These are phyloP conservation scores for Allantophomopsis cytisporea DNA, from an alignment of 2,329 filamentous ascomycete species.

Conservation along the genomic window DNA sequence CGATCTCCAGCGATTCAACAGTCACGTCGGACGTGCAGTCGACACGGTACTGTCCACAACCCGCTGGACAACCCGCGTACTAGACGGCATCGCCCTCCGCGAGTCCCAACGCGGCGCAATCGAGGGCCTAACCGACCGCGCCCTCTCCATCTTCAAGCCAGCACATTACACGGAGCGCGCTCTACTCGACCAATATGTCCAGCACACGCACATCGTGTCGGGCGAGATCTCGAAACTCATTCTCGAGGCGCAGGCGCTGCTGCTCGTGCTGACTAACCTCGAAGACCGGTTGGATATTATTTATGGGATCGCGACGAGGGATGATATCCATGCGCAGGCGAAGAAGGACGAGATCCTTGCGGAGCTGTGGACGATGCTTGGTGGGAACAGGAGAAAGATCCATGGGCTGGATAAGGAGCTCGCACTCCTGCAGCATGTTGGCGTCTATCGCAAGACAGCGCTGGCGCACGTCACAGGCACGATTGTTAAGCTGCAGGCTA, in stretches of 20 bases:
- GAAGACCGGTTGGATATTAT: conserved; percentile 60
- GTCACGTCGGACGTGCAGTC: conserved; percentile 58
- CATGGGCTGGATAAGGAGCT: conserved; percentile 51
- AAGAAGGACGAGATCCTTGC: conserved; percentile 54
- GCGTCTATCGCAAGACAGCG: conserved; percentile 49
- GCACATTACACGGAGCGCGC: conserved; percentile 43
- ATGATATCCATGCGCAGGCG: conserved; percentile 41
- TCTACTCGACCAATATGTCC: conserved; percentile 61
- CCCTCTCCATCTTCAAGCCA: conserved; percentile 48
- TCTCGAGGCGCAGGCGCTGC: conserved; percentile 52
- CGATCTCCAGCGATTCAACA: conserved; percentile 64
- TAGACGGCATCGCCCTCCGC: conserved; percentile 16
- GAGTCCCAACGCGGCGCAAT: conserved; percentile 18
- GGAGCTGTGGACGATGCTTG: conserved; percentile 61
- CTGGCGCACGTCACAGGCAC: conserved; percentile 56
- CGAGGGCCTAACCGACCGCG: conserved; percentile 24
- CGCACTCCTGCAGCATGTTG: conserved; percentile 49
- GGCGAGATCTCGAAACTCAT: conserved; percentile 58
- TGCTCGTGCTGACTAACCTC: conserved; percentile 50
- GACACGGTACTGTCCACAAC: conserved; percentile 66
- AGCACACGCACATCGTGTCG: conserved; percentile 56
- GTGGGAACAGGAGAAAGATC: conserved; percentile 49
- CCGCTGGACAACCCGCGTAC: conserved; percentile 51
- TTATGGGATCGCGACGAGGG: conserved; percentile 51
- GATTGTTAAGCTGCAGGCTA: conserved; percentile 60